Percentiles rank a stretch among this genome's conserved stretches.
phyloP scores from a whole-genome alignment of 139 green algal genomes.

The Chlorella ohadii region DNA sequence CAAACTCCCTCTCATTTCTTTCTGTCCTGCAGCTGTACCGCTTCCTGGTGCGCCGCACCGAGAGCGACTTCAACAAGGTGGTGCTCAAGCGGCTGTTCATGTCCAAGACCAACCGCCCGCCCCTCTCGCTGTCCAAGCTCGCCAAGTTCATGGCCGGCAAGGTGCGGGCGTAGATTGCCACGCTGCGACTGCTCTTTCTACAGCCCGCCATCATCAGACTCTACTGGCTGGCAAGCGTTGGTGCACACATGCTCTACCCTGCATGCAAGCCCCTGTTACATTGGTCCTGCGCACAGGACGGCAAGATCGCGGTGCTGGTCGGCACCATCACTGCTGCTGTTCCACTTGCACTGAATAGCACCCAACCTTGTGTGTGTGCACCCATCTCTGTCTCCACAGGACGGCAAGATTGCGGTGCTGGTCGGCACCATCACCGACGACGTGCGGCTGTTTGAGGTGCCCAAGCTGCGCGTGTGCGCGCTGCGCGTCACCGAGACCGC shows the following conservation, averaged over 20 bases:
- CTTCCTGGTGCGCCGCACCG: slow-evolving; percentile 95
- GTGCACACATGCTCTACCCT: no score
- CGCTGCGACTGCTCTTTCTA: no score
- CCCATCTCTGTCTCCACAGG: background rate
- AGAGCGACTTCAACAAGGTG: slow-evolving; percentile 96
- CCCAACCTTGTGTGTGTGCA: no score
- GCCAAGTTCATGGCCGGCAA: slow-evolving; percentile 94
- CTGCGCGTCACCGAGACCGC: slow-evolving; percentile 98
- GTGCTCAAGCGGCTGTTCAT: slow-evolving; percentile 97
- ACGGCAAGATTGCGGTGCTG: slow-evolving; percentile 65
- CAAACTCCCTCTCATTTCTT: no score
- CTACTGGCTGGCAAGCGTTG: no score
- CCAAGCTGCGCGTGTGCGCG: slow-evolving; percentile 91
- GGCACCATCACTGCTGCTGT: slow-evolving; percentile 94
- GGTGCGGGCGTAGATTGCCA: no score
- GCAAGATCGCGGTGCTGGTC: slow-evolving; percentile 76
- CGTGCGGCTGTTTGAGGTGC: slow-evolving; percentile 90
- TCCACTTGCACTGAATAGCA: no score
- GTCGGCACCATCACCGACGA: slow-evolving; percentile 98
- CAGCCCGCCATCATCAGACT: no score
- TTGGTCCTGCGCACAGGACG: no score
- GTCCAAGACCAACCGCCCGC: slow-evolving; percentile 94
- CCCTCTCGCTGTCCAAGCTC: slow-evolving; percentile 96
- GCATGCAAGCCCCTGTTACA: no score
- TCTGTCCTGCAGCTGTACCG: slow-evolving; percentile 92